phyloP scores from a whole-genome alignment of 345 rosid species.

The Fremontodendron californicum region DNA sequence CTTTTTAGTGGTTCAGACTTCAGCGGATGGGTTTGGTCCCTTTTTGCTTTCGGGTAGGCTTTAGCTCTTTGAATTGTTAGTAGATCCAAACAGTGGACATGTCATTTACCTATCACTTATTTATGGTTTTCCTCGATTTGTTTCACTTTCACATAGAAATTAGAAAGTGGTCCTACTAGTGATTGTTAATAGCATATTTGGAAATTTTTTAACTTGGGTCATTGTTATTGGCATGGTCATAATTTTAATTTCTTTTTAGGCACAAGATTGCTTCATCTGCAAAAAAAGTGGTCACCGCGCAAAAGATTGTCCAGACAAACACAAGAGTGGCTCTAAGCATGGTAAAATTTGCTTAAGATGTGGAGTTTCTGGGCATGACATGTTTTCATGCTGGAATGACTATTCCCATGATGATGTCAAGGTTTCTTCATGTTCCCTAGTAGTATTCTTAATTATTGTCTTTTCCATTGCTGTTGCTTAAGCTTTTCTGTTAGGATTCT shows the following conservation, averaged over 20 bases:
- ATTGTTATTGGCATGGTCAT: not conserved
- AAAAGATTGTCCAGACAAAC: conserved; percentile 78
- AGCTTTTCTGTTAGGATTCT: not conserved
- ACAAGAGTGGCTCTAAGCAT: conserved; percentile 33
- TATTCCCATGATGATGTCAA: conserved; percentile 66
- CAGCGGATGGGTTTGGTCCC: not conserved
- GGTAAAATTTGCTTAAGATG: conserved; percentile 70
- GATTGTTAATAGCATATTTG: not conserved
- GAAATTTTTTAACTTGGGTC: not conserved
- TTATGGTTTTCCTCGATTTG: not conserved
- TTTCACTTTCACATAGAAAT: not conserved
- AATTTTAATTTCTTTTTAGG: conserved; percentile 35
- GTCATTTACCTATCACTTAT: not conserved
- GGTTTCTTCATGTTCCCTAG: conserved; percentile 37
- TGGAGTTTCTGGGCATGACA: conserved; percentile 81
- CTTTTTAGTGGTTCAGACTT: not conserved
- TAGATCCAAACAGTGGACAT: not conserved
- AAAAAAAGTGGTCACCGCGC: conserved; percentile 78
- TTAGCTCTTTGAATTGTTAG: not conserved
- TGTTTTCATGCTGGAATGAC: conserved; percentile 65
- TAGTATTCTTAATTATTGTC: not conserved
- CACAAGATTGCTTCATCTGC: conserved; percentile 74
- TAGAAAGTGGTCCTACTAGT: not conserved
- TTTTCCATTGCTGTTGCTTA: not conserved
- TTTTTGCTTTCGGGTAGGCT: not conserved